These are phyloP conservation scores for Boletus rubropictus DNA, from an alignment of 768 basidiomycete genomes.

Conservation along the genomic window DNA sequence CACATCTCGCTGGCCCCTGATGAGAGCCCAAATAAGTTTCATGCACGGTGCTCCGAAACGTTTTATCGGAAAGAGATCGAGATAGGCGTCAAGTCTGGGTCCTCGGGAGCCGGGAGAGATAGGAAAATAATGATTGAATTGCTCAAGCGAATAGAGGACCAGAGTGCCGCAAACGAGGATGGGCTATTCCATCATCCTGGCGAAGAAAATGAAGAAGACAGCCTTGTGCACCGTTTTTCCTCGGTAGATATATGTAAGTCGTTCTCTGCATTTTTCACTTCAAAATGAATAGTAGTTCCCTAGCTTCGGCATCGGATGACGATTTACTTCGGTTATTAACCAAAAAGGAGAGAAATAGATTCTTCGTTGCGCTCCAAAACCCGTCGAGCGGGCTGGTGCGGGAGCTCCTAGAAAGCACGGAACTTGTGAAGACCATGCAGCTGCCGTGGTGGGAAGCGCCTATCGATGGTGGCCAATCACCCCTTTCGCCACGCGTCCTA, in stretches of 20 bases:
- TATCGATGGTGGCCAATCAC: background rate
- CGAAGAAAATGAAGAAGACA: constrained; percentile 37
- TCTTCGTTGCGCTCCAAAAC: constrained; percentile 52
- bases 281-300: background rate
- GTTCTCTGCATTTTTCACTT: background rate
- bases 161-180: constrained; percentile 37
- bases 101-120: constrained; percentile 54
- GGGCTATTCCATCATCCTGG: constrained; percentile 29
- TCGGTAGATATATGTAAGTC: constrained; percentile 57
- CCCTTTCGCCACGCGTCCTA: constrained; percentile 3
- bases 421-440: constrained; percentile 42
- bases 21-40: constrained; percentile 34
- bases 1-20: background rate
- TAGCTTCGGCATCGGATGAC: constrained; percentile 53
- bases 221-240: constrained; percentile 47
- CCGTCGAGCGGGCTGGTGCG: constrained; percentile 57
- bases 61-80: constrained; percentile 79
- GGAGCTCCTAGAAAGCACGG: constrained; percentile 53
- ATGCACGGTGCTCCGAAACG: constrained; percentile 71
- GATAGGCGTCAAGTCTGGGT: constrained; percentile 49
- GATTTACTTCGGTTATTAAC: constrained; percentile 58
- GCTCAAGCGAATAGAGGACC: constrained; percentile 68
- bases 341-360: constrained; percentile 53
- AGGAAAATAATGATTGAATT: constrained; percentile 62
- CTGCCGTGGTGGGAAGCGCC: constrained; percentile 71